A percentile compares a stretch with the other conserved stretches of the same genome.
phyloP scores from a whole-genome alignment of 345 rosid genomes.

The Moringa oleifera region DNA sequence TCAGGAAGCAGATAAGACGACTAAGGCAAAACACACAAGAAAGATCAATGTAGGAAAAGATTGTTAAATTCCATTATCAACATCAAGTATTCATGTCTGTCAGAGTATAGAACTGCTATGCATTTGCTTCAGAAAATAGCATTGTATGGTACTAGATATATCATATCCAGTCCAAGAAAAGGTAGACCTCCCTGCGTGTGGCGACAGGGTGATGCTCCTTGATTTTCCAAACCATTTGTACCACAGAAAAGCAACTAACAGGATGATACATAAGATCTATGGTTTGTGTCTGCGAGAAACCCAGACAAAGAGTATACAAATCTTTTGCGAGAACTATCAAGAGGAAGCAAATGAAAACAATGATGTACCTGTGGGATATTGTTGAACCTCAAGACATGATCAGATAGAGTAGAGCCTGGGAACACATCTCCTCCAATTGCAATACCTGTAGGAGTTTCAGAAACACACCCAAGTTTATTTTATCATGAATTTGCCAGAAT shows the following conservation, averaged over 20 bases:
- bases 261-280: not conserved
- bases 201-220: not conserved
- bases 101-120: not conserved
- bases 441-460: conserved; percentile 53
- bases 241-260: not conserved
- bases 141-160: not conserved
- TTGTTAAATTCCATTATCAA: not conserved
- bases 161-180: not conserved
- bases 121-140: not conserved
- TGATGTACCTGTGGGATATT: conserved; percentile 84
- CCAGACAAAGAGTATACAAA: not conserved
- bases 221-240: not conserved
- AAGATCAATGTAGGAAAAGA: not conserved
- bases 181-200: not conserved
- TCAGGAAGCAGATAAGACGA: conserved; percentile 13
- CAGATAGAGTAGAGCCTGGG: conserved; percentile 93
- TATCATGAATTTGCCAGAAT: conserved; percentile 8
- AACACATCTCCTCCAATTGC: conserved; percentile 99
- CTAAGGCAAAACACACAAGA: not conserved
- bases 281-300: not conserved
- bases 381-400: conserved; percentile 87
- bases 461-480: conserved; percentile 10
- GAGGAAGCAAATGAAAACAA: not conserved
- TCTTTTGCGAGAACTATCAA: not conserved
- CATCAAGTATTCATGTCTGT: not conserved